Evolutionary conservation across 805 yeast species (phyloP).

Genomic region (Saccharomycopsis javanensis): DNA sequence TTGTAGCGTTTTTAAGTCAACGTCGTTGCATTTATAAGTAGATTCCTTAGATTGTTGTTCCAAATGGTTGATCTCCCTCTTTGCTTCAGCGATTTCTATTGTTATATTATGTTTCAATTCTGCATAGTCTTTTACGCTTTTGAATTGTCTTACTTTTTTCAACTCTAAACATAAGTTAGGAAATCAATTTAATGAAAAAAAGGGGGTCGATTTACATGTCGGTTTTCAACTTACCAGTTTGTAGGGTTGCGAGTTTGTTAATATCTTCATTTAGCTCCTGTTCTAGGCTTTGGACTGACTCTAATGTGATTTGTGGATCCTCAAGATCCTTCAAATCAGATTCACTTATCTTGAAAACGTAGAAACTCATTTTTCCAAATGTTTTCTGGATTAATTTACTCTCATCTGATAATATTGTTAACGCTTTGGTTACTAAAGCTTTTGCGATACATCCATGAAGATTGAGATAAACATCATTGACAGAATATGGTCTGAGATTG

Average conservation of each 20-base stretch:
- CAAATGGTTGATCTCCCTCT: neutral
- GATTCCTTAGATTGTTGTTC: neutral
- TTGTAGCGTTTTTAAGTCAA: neutral
- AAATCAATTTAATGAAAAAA: neutral
- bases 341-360: conserved; percentile 23
- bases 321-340: neutral
- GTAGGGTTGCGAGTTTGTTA: neutral
- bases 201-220: neutral
- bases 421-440: conserved; percentile 26
- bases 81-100: neutral
- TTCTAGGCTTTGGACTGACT: neutral
- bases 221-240: neutral
- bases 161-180: neutral
- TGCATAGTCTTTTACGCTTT: neutral
- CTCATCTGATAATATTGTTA: conserved; percentile 29
- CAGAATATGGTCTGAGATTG: conserved; percentile 40
- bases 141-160: neutral
- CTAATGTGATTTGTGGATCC: neutral
- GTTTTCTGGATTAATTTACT: conserved; percentile 30
- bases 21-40: neutral
- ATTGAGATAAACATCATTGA: conserved; percentile 37
- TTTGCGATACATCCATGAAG: conserved; percentile 34
- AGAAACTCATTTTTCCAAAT: conserved; percentile 37
- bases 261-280: neutral
- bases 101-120: neutral